phyloP scores from a whole-genome alignment of 2,329 filamentous ascomycete species.

The Fusarium temperatum region DNA sequence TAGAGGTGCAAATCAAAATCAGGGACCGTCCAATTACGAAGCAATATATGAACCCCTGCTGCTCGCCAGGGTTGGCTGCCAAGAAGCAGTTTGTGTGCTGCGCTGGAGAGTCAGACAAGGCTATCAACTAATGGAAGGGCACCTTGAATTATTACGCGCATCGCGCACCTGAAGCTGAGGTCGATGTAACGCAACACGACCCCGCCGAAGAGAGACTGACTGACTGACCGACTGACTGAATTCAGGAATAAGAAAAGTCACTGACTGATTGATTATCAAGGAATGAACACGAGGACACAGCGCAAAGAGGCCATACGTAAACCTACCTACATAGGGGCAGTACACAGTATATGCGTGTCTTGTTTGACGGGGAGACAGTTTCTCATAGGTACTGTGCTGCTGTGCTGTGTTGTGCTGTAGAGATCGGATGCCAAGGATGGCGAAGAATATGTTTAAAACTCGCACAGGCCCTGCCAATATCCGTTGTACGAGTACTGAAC shows the following conservation, averaged over 20 bases:
- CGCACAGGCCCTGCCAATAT: conserved; percentile 32
- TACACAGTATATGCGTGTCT: neutral
- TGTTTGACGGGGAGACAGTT: conserved; percentile 11
- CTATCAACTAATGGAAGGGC: neutral
- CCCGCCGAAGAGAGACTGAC: conserved; percentile 24
- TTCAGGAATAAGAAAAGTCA: conserved; percentile 2
- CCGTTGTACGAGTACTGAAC: conserved; percentile 11
- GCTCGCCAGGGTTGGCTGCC: conserved; percentile 1
- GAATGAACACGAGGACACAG: neutral
- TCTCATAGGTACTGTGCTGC: neutral
- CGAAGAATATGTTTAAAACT: conserved; percentile 14
- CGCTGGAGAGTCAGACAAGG: conserved; percentile 7
- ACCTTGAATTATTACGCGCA: conserved; percentile 16
- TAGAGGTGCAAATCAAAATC: conserved; percentile 13
- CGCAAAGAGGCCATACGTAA: neutral
- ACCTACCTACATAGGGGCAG: neutral
- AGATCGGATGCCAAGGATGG: conserved; percentile 43
- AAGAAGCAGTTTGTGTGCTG: conserved; percentile 7
- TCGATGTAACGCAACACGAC: conserved; percentile 40
- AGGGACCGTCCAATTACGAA: conserved; percentile 20
- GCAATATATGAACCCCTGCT: conserved; percentile 23
- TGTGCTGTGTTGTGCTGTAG: neutral
- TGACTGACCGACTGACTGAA: neutral
- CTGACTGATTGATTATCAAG: neutral
- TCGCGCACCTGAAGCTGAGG: conserved; percentile 43